These are phyloP conservation scores for Starmerella powellii DNA, from an alignment of 805 yeast genomes.

Conservation along the genomic window DNA sequence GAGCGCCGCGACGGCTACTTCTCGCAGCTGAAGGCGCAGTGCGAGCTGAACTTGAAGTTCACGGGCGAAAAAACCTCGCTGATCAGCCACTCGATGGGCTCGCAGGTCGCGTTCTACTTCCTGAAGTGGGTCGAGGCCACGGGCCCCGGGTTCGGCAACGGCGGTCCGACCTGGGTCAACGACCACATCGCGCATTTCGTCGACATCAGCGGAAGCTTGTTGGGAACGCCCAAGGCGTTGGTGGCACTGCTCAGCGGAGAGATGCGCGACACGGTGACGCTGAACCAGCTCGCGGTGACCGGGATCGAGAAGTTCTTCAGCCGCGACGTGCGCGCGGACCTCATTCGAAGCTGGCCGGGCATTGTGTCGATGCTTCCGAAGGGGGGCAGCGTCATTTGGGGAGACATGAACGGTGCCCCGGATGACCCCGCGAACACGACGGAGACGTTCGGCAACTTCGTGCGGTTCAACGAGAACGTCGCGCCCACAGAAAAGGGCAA, in stretches of 20 bases:
- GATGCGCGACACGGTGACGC: constrained; percentile 93
- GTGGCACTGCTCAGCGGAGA: constrained; percentile 93
- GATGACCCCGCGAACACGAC: constrained; percentile 33
- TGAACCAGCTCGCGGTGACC: constrained; percentile 83
- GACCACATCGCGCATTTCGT: constrained; percentile 68
- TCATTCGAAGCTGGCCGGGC: constrained; percentile 86
- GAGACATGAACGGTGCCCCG: constrained; percentile 53
- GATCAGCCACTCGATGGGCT: constrained; percentile 93
- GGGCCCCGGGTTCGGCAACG: constrained; percentile 71
- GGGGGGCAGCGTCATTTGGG: constrained; percentile 90
- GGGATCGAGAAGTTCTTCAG: constrained; percentile 92
- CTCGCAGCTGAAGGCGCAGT: constrained; percentile 55
- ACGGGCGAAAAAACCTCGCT: constrained; percentile 61
- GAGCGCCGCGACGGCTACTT: constrained; percentile 83
- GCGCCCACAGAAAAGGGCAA: constrained; percentile 39
- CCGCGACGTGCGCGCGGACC: constrained; percentile 72
- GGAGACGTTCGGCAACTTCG: constrained; percentile 58
- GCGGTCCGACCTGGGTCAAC: constrained; percentile 84
- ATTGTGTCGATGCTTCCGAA: constrained; percentile 92
- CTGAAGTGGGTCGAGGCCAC: constrained; percentile 93
- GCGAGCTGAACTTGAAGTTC: constrained; percentile 46
- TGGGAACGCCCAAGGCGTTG: constrained; percentile 91
- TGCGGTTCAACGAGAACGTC: constrained; percentile 43
- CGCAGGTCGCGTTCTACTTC: constrained; percentile 78
- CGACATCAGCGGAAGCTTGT: constrained; percentile 76